A percentile compares a stretch with the other conserved stretches of the same genome.
Evolutionary conservation across 441 rosid genomes (phyloP).

Genomic region (Euphorbia neoarborescens): DNA sequence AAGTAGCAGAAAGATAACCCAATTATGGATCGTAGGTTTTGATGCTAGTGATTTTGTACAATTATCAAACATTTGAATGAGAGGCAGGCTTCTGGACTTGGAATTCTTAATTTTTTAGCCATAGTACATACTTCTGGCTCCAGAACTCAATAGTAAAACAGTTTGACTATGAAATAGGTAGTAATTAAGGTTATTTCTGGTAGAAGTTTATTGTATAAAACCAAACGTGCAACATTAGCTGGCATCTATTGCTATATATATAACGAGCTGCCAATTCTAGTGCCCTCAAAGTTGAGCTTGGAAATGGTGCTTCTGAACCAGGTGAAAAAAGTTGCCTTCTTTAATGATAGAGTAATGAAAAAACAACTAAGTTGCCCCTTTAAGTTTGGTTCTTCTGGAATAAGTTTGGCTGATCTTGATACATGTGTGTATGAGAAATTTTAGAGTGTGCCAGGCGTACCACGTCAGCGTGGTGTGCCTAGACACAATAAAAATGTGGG

Average conservation of each 20-base stretch:
- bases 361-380: background rate
- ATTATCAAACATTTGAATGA: background rate
- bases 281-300: background rate
- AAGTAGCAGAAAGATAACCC: background rate
- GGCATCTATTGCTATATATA: background rate
- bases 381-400: background rate
- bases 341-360: background rate
- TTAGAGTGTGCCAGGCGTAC: too few species aligned
- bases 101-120: background rate
- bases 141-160: background rate
- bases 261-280: background rate
- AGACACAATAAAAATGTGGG: too few species aligned
- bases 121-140: background rate
- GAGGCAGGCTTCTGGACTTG: background rate
- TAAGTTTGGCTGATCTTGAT: background rate
- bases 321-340: background rate
- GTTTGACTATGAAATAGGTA: background rate
- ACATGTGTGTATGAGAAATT: too few species aligned
- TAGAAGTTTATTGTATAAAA: background rate
- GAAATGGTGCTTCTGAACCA: conserved; percentile 1
- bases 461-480: too few species aligned
- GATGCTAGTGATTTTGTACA: background rate
- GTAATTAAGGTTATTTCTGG: background rate
- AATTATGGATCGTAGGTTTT: background rate
- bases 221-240: background rate